Evolutionary conservation across 1,284 basidiomycete genomes (phyloP).

Genomic region (Apiotrichum brassicae): DNA sequence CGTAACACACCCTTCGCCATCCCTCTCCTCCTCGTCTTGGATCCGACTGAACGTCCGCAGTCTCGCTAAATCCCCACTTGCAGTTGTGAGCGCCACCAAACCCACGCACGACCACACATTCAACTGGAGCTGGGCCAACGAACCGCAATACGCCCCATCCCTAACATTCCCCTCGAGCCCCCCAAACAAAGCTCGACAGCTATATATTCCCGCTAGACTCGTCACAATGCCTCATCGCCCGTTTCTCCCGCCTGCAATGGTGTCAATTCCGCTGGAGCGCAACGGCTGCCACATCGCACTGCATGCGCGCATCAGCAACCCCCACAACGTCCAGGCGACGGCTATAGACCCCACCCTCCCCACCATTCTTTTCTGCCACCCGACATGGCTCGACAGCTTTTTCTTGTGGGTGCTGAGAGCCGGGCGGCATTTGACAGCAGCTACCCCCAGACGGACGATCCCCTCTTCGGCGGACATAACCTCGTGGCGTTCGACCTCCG

Average conservation of each 20-base stretch:
- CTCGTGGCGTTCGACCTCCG: slow-evolving; percentile 24
- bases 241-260: not conserved
- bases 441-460: slow-evolving; percentile 31
- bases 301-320: slow-evolving; percentile 7
- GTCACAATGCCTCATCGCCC: slow-evolving; percentile 58
- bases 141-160: no score
- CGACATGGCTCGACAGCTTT: slow-evolving; percentile 13
- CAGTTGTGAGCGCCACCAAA: no score
- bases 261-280: not conserved
- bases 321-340: not conserved
- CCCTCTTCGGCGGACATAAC: slow-evolving; percentile 25
- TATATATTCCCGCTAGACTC: no score
- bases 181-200: no score
- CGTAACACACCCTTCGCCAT: no score
- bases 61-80: no score
- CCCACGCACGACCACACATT: no score
- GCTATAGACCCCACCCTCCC: slow-evolving; percentile 3
- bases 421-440: slow-evolving; percentile 6
- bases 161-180: no score
- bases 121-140: no score
- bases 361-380: slow-evolving; percentile 16
- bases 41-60: no score
- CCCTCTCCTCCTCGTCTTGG: no score
- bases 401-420: slow-evolving; percentile 8
- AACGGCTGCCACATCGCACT: slow-evolving; percentile 1